A percentile compares a stretch with the other conserved stretches of the same genome.
Conservation (phyloP, 2,329 filamentous ascomycete genomes). For the Diaporthe aspalathi region DNA sequence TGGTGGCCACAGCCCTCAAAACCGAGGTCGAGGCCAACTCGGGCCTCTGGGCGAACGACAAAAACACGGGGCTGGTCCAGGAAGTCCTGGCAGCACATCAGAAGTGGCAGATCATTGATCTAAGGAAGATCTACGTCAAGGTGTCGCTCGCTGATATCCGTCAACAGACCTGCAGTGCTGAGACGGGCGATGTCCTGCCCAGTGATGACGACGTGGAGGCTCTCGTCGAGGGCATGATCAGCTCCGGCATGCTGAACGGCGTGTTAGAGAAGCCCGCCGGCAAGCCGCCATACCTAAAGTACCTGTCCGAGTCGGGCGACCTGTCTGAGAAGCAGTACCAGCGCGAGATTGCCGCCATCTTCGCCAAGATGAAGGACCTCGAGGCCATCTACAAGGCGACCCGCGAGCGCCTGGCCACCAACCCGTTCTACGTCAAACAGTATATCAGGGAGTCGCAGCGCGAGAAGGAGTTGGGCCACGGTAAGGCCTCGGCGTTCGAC, state of each 20-base stretch:
- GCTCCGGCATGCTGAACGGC: slow-evolving; percentile 63
- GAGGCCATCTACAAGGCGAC: slow-evolving; percentile 61
- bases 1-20: slow-evolving; percentile 66
- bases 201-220: slow-evolving; percentile 57
- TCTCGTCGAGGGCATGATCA: slow-evolving; percentile 67
- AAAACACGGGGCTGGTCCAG: slow-evolving; percentile 76
- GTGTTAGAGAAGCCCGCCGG: slow-evolving; percentile 59
- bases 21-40: slow-evolving; percentile 67
- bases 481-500: slow-evolving; percentile 55
- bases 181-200: slow-evolving; percentile 59
- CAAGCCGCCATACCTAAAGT: slow-evolving; percentile 61
- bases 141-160: slow-evolving; percentile 67
- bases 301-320: slow-evolving; percentile 55
- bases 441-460: slow-evolving; percentile 59
- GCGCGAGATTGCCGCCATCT: slow-evolving; percentile 55
- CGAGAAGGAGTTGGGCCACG: slow-evolving; percentile 54
- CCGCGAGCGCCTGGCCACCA: slow-evolving; percentile 65
- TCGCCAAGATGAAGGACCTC: slow-evolving; percentile 57
- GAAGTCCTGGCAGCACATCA: slow-evolving; percentile 79
- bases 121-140: slow-evolving; percentile 77
- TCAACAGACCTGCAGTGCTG: slow-evolving; percentile 62
- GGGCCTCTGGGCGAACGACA: slow-evolving; percentile 75
- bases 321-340: slow-evolving; percentile 65
- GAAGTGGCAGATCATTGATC: slow-evolving; percentile 78
- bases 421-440: slow-evolving; percentile 66